Evolutionary conservation across 768 basidiomycete species (phyloP), one percentile per base, ranked within the genome.

Genomic region (Russula abietina): DNA sequence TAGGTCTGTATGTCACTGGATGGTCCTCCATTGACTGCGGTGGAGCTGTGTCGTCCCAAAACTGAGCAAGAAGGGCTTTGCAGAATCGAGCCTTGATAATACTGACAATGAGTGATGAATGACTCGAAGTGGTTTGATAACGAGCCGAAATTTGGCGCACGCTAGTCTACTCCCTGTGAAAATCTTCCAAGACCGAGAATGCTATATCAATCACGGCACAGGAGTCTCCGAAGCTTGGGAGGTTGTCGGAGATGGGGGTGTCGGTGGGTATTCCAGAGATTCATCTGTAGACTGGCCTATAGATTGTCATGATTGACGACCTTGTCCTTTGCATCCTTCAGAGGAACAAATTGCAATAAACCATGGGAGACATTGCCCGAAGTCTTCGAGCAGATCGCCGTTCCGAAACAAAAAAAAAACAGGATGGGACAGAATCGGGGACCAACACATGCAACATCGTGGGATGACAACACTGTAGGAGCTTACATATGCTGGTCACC

Each of bases 81-180:
- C n/a, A n/a, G n/a, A n/a, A n/a, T n/a, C n/a, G n/a, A n/a, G n/a
- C n/a, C n/a, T n/a, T n/a, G n/a, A n/a, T n/a, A n/a, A n/a, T n/a
- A n/a, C n/a, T n/a, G n/a, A n/a, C n/a, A n/a, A n/a, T n/a, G n/a
- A n/a, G n/a, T n/a, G 26, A 53, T 49, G 28, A 62, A 54, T 9
- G 26, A 48, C 19, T 62, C 61, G 45, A 62, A 53, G 41, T 48
- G 61, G 5, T 52, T 41, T 14, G 22, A 10, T 17, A 58, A n/a
- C n/a, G n/a, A n/a, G n/a, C 51, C 56, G 9, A 53, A 58, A 39
- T 62, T 51, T 11, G 57, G 61, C 22, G 43, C 61, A 57, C 22
- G 43, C 61, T 57, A 62, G 61, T 53, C 61, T 10, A 58, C 57
- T 2, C 22, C 46, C 19, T 12, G n/a, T n/a, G 61, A 62, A n/a